A percentile compares a stretch with the other conserved stretches of the same genome.
These are phyloP conservation scores for Aureobasidium sp. DNA, from an alignment of 2,329 filamentous ascomycete species.

Conservation along the genomic window DNA sequence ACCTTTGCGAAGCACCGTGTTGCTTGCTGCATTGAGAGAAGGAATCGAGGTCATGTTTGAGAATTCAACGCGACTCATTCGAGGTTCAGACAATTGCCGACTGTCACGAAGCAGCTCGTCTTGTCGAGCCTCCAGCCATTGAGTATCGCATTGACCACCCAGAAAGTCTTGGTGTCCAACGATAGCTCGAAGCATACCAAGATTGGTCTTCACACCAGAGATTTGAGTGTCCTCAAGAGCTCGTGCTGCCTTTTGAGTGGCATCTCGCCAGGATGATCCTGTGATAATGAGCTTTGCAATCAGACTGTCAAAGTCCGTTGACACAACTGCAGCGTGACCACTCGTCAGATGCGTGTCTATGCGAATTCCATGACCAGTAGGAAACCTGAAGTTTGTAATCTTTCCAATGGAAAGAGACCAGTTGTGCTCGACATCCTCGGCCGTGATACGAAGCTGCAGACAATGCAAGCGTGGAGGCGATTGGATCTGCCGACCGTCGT, in stretches of 20 bases:
- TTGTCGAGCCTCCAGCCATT: slow-evolving; percentile 51
- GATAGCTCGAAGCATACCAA: slow-evolving; percentile 49
- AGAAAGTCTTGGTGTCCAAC: slow-evolving; percentile 46
- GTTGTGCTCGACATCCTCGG: slow-evolving; percentile 47
- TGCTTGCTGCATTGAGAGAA: neutral
- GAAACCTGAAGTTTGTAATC: slow-evolving; percentile 48
- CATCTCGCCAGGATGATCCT: slow-evolving; percentile 46
- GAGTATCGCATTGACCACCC: slow-evolving; percentile 44
- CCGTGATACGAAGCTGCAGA: slow-evolving; percentile 52
- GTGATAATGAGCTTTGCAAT: slow-evolving; percentile 55
- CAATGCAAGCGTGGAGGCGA: slow-evolving; percentile 38
- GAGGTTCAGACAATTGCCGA: neutral
- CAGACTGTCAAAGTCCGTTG: slow-evolving; percentile 52
- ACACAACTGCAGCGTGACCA: slow-evolving; percentile 36
- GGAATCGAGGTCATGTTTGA: neutral
- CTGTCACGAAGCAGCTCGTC: slow-evolving; percentile 29
- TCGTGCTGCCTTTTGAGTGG: slow-evolving; percentile 47
- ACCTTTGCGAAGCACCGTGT: slow-evolving; percentile 47
- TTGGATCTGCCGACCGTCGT: neutral
- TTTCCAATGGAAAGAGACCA: slow-evolving; percentile 56
- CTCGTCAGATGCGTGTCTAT: slow-evolving; percentile 50
- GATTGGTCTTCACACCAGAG: slow-evolving; percentile 52
- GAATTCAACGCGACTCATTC: neutral
- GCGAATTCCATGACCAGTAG: slow-evolving; percentile 51
- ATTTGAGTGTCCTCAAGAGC: slow-evolving; percentile 51